phyloP scores from a whole-genome alignment of 1,284 basidiomycete genomes.

The Volvariella surrecta region DNA sequence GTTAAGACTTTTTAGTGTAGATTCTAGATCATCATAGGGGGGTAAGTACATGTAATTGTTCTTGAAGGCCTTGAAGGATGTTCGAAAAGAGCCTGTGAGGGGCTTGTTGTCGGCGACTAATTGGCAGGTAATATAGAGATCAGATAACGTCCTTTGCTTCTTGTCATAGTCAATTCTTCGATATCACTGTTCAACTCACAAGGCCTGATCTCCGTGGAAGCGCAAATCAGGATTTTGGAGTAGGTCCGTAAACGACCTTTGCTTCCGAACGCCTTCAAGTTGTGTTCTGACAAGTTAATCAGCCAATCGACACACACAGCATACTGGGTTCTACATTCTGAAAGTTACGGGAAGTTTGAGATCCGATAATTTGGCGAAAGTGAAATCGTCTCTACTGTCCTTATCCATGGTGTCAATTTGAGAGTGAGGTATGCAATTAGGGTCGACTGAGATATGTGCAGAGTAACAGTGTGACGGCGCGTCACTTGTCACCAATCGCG shows the following conservation, averaged over 20 bases:
- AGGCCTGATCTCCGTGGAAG: slow-evolving; percentile 72
- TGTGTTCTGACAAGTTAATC: slow-evolving; percentile 51
- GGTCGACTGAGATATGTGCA: too few species aligned
- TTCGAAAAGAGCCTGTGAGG: slow-evolving; percentile 83
- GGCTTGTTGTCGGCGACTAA: slow-evolving; percentile 91
- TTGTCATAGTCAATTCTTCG: slow-evolving; percentile 4
- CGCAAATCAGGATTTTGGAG: slow-evolving; percentile 71
- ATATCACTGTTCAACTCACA: slow-evolving; percentile 39
- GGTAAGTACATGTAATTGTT: slow-evolving; percentile 62
- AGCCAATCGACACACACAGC: slow-evolving; percentile 15
- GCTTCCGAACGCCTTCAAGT: slow-evolving; percentile 70
- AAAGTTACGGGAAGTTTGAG: slow-evolving; percentile 82
- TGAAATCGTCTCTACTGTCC: slow-evolving; percentile 76
- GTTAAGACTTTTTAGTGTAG: slow-evolving; percentile 7
- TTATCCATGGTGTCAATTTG: slow-evolving; percentile 73
- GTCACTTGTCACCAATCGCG: too few species aligned
- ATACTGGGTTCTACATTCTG: slow-evolving; percentile 57
- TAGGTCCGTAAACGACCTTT: slow-evolving; percentile 65
- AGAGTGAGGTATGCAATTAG: too few species aligned
- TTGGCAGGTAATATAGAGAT: slow-evolving; percentile 89
- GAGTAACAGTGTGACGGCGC: too few species aligned
- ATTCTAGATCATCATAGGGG: neutral
- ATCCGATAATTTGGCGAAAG: slow-evolving; percentile 83
- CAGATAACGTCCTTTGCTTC: slow-evolving; percentile 63
- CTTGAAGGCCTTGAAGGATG: slow-evolving; percentile 89